phyloP scores from a whole-genome alignment of 2,329 filamentous ascomycete species.

The Sclerotiophoma versabilis region DNA sequence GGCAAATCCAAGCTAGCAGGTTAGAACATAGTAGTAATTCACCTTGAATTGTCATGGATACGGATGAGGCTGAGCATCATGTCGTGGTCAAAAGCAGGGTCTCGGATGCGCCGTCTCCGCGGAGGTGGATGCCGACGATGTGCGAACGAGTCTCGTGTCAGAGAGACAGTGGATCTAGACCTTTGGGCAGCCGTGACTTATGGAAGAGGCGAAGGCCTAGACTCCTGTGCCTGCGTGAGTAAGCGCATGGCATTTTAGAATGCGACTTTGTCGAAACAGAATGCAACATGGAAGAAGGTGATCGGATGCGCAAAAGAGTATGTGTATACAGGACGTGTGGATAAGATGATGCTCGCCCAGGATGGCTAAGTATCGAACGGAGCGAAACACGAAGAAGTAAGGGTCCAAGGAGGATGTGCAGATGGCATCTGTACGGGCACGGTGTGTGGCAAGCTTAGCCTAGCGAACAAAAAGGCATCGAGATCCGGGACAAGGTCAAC shows the following conservation, averaged over 20 bases:
- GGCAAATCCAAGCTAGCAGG: neutral
- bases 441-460: neutral
- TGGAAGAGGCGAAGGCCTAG: neutral
- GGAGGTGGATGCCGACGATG: neutral
- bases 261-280: neutral
- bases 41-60: neutral
- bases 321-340: neutral
- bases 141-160: neutral
- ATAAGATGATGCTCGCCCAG: neutral
- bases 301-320: neutral
- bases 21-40: no score
- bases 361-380: neutral
- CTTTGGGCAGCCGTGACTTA: neutral
- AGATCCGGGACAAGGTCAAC: neutral
- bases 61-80: constrained; percentile 1
- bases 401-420: neutral
- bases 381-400: neutral
- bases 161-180: constrained; percentile 6
- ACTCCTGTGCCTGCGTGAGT: constrained; percentile 1
- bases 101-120: neutral
- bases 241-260: constrained; percentile 7
- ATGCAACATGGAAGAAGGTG: neutral
- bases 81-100: neutral
- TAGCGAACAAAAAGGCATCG: constrained; percentile 1
- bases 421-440: neutral